phyloP scores from a whole-genome alignment of 208 protist species.

The Crithidia thermophila region DNA sequence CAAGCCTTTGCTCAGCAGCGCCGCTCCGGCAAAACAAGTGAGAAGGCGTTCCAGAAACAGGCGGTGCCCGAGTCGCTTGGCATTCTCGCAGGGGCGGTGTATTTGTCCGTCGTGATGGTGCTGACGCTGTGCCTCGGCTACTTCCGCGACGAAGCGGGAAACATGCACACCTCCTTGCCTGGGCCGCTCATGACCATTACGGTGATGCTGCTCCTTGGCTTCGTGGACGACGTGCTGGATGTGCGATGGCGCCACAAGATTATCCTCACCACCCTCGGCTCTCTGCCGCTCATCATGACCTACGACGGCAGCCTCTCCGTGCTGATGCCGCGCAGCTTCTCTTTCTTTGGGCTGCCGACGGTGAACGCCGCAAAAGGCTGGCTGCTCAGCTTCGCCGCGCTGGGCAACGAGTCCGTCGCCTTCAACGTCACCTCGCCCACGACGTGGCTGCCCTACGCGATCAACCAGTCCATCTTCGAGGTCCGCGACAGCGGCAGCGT shows the following conservation, averaged over 20 bases:
- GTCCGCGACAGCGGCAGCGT: conserved; percentile 14
- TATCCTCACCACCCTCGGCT: conserved; percentile 95
- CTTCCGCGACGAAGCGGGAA: conserved; percentile 20
- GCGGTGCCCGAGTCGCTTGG: conserved; percentile 79
- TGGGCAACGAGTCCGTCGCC: background rate
- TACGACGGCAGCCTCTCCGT: conserved; percentile 93
- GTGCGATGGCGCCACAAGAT: conserved; percentile 98
- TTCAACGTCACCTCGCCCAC: conserved; percentile 2
- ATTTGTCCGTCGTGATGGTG: conserved; percentile 71
- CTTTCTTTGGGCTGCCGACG: conserved; percentile 19
- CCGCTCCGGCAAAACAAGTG: conserved; percentile 21
- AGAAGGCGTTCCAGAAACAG: conserved; percentile 40
- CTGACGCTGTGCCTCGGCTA: conserved; percentile 37
- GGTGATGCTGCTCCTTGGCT: conserved; percentile 99
- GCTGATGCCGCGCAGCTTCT: conserved; percentile 79
- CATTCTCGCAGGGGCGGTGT: conserved; percentile 77
- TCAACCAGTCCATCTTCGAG: conserved; percentile 16
- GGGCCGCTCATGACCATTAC: conserved; percentile 95
- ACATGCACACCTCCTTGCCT: conserved; percentile 52
- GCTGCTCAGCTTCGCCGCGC: conserved; percentile 8
- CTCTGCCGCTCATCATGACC: conserved; percentile 92
- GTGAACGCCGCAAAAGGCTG: conserved; percentile 14
- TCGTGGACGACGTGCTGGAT: conserved; percentile 99
- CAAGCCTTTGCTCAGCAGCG: conserved; percentile 51
- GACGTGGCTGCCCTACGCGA: conserved; percentile 20